Evolutionary conservation across 148 eudicot genomes (phyloP).

Genomic region (Camellia granthamiana): DNA sequence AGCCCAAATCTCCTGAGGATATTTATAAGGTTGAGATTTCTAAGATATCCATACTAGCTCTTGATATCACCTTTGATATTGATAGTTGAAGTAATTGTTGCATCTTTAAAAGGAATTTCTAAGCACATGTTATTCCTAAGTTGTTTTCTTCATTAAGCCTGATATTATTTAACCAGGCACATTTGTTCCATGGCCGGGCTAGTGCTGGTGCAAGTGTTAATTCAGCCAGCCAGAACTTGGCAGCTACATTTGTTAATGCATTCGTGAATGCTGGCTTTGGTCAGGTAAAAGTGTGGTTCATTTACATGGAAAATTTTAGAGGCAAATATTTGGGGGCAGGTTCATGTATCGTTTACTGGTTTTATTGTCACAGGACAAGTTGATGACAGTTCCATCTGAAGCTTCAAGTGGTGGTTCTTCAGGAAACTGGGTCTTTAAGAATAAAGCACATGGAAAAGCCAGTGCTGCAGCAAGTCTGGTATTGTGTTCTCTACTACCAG

Average conservation of each 20-base stretch:
- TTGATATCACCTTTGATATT: not conserved
- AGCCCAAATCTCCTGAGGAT: slow-evolving; percentile 94
- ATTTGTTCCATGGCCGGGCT: slow-evolving; percentile 94
- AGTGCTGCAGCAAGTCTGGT: slow-evolving; percentile 99
- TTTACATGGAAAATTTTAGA: not conserved
- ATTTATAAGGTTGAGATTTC: slow-evolving; percentile 68
- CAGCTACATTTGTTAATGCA: slow-evolving; percentile 98
- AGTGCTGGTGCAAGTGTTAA: slow-evolving; percentile 86
- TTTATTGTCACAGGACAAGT: slow-evolving; percentile 63
- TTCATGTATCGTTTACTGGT: not conserved
- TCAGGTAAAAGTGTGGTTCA: slow-evolving; percentile 43
- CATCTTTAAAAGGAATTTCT: not conserved
- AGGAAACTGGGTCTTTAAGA: slow-evolving; percentile 90
- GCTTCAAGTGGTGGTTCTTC: slow-evolving; percentile 69
- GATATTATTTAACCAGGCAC: slow-evolving; percentile 49
- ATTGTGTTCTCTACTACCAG: slow-evolving; percentile 16
- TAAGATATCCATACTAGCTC: slow-evolving; percentile 1
- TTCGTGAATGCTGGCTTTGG: slow-evolving; percentile 99
- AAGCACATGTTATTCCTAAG: not conserved
- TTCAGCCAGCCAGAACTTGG: slow-evolving; percentile 95
- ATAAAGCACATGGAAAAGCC: slow-evolving; percentile 94
- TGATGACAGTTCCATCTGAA: slow-evolving; percentile 81
- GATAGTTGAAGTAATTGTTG: not conserved
- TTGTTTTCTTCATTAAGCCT: slow-evolving; percentile 3
- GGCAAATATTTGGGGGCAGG: not conserved